Conservation (phyloP, 371 early-diverging fungal species). For the Syncephalastrum racemosum region DNA sequence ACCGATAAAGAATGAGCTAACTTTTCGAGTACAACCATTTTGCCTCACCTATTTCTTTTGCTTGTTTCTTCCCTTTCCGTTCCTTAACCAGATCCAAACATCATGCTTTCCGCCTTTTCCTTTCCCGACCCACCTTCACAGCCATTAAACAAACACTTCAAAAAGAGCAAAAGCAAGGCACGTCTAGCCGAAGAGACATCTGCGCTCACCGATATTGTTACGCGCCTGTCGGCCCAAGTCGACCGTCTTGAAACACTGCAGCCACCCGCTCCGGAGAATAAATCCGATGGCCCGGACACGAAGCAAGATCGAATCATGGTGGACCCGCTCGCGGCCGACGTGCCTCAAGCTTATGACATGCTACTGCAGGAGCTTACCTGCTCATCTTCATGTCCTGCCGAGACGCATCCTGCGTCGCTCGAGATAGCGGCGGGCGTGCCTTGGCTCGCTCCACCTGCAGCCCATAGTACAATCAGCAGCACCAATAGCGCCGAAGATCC, state of each 20-base stretch:
- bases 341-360: conserved; percentile 29
- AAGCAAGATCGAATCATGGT: conserved; percentile 8
- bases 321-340: conserved; percentile 33
- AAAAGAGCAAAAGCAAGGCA: conserved; percentile 1
- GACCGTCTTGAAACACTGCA: conserved; percentile 20
- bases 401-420: conserved; percentile 12
- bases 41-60: too few relatives aligned
- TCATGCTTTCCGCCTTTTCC: conserved; percentile 15
- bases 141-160: background rate
- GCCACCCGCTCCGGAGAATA: too few relatives aligned
- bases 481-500: conserved; percentile 6
- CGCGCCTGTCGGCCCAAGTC: conserved; percentile 22
- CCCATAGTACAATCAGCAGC: conserved; percentile 2
- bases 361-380: conserved; percentile 22
- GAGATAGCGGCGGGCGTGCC: conserved; percentile 14
- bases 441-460: conserved; percentile 15
- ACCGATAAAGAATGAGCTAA: too few relatives aligned
- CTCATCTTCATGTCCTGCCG: conserved; percentile 14
- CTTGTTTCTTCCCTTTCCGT: too few relatives aligned
- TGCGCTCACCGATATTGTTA: conserved; percentile 17
- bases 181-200: background rate
- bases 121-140: conserved; percentile 13
- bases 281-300: background rate
- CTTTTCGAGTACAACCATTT: too few relatives aligned
- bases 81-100: too few relatives aligned